Evolutionary conservation across 495 filamentous ascomycete species (phyloP).

Genomic region (Cairneyella variabilis): DNA sequence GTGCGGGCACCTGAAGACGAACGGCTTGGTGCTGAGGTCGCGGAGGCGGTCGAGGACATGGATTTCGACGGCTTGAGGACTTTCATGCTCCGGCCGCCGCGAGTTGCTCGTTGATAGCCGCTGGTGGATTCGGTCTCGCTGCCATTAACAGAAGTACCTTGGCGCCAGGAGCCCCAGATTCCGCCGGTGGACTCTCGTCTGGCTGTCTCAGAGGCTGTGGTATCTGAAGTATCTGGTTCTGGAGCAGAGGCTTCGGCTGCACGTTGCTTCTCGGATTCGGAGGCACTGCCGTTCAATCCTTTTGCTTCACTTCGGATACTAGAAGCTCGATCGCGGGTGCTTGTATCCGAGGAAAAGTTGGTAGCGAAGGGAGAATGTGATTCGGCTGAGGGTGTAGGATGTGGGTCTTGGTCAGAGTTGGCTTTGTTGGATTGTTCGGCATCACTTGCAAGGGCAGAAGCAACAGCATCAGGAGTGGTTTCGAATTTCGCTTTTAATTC

Average conservation of each 20-base stretch:
- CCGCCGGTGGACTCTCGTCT: constrained; percentile 43
- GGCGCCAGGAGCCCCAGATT: constrained; percentile 69
- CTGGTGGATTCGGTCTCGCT: constrained; percentile 33
- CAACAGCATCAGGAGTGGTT: constrained; percentile 5
- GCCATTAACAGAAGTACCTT: constrained; percentile 36
- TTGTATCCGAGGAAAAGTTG: constrained; percentile 8
- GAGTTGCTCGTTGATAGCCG: constrained; percentile 51
- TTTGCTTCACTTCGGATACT: constrained; percentile 31
- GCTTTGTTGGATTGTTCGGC: neutral
- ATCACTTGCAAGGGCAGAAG: constrained; percentile 2
- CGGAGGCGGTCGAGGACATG: constrained; percentile 31
- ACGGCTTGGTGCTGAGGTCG: constrained; percentile 16
- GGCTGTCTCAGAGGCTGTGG: constrained; percentile 30
- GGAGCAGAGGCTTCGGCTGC: constrained; percentile 29
- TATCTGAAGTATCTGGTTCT: constrained; percentile 29
- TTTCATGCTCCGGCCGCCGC: constrained; percentile 65
- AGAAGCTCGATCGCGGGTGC: constrained; percentile 12
- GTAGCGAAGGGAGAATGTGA: constrained; percentile 11
- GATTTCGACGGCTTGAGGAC: constrained; percentile 66
- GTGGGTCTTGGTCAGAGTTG: constrained; percentile 2
- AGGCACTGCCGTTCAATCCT: constrained; percentile 28
- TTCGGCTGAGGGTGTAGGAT: neutral
- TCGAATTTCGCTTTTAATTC: constrained; percentile 19
- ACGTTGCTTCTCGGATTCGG: constrained; percentile 29
- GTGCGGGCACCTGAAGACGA: constrained; percentile 31